Percentiles rank a stretch among this genome's conserved stretches.
phyloP scores from a whole-genome alignment of 192 early-diverging fungal genomes.

The Geranomyces michiganensis region DNA sequence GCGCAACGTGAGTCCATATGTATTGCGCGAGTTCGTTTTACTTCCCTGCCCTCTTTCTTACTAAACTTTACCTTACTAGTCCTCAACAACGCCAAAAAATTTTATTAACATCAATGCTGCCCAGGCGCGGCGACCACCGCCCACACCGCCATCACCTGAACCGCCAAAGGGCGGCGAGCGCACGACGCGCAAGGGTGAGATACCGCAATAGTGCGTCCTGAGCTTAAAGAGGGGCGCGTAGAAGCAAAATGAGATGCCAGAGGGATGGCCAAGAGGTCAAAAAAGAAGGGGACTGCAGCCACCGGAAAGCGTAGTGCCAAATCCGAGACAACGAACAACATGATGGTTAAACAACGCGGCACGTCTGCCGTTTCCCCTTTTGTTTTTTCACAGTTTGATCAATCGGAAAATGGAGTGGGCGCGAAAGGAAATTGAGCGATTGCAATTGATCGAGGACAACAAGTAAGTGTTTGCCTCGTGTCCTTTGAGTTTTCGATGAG shows the following conservation, averaged over 20 bases:
- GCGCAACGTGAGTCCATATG: not conserved
- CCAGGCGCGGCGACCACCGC: constrained; percentile 34
- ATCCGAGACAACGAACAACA: too few relatives aligned
- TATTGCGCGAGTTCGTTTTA: not conserved
- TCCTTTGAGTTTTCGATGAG: not conserved
- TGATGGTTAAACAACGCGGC: too few relatives aligned
- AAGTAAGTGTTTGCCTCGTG: constrained; percentile 35
- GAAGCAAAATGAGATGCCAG: too few relatives aligned
- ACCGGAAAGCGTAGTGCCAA: too few relatives aligned
- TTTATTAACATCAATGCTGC: constrained; percentile 50
- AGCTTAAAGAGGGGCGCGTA: too few relatives aligned
- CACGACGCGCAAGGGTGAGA: constrained; percentile 45
- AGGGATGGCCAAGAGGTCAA: too few relatives aligned
- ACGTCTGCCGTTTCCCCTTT: not conserved
- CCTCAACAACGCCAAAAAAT: constrained; percentile 40
- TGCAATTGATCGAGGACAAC: constrained; percentile 42
- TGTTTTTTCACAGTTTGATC: constrained; percentile 42
- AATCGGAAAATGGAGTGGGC: constrained; percentile 63
- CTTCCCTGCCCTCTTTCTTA: not conserved
- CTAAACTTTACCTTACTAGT: not conserved
- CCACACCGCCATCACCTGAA: constrained; percentile 29
- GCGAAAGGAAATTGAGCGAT: constrained; percentile 48
- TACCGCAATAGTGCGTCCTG: constrained; percentile 58
- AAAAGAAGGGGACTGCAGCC: too few relatives aligned
- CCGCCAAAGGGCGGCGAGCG: constrained; percentile 11